Base-by-base conservation (phyloP, 2,329 filamentous ascomycete genomes). In the Aspergillus brunneoviolaceus region DNA sequence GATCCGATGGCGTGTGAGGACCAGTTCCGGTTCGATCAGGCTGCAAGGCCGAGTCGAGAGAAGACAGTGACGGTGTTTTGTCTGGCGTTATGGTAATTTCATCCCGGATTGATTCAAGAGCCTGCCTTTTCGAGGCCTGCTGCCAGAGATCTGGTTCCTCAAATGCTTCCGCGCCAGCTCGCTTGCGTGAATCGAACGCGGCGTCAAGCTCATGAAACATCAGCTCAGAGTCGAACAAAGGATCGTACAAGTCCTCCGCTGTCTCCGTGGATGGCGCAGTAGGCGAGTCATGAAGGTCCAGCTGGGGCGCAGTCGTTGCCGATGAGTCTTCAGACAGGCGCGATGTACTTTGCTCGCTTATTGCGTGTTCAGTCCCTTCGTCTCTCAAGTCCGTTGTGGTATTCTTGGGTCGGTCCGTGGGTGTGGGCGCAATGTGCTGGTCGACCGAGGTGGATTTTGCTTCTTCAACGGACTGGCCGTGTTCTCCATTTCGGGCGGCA, bases 91-190 rank as follows among this genome's bases (percentile, higher is more conserved):
- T 51, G 23, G 57, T 57, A 21, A 45, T 49, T 35, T 35, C 25
- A 21, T 60, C 35, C 35, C 49, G 58, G 5, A 45, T 48, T 14
- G 42, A 31, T 21, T 68, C 60, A 5, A 65, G 12, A 19, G 59
- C 49, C 31, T 56, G 65, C 55, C 60, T 65, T 54, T 71, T 71
- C 27, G 60, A 65, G 21, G 61, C 57, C n/a, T 54, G 58, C 19
- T 49, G 49, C 61, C 56, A 65, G n/a, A 53, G 21, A 12, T 59
- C 51, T 19, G 57, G 53, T 11, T 67, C 68, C 31, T 55, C 61
- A 33, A 70, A 70, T 6, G 68, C 65, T 21, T 68, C 64, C 16
- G 69, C 65, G 14, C 63, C 61, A 21, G 59, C 45, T 21, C 70
- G 69, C 57, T 74, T 72, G 39, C 59, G 64, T 45, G 65, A 64